Evolutionary conservation across 805 yeast genomes (phyloP).

Genomic region (Candida nanaspora): DNA sequence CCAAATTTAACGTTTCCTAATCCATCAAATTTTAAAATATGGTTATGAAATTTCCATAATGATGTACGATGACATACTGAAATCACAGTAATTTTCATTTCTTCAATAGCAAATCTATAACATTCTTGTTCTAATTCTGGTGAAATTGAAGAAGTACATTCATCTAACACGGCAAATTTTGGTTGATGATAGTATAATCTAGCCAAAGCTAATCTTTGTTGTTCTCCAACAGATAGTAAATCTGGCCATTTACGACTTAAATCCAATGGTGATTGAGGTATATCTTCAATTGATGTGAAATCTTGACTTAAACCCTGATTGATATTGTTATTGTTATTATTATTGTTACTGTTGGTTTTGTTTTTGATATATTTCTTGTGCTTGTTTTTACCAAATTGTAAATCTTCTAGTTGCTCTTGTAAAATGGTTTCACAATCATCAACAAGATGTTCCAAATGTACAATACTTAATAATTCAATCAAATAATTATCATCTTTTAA

Average conservation of each 20-base stretch:
- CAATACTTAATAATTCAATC: conserved; percentile 43
- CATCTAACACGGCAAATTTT: conserved; percentile 89
- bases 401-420: conserved; percentile 1
- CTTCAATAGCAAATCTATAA: conserved; percentile 71
- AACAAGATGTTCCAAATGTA: conserved; percentile 54
- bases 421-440: conserved; percentile 27
- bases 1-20: conserved; percentile 42
- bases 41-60: conserved; percentile 85
- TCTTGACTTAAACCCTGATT: too few species aligned
- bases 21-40: conserved; percentile 81
- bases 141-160: conserved; percentile 91
- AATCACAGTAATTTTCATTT: conserved; percentile 69
- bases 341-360: too few species aligned
- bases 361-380: not conserved
- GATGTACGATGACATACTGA: conserved; percentile 93
- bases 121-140: conserved; percentile 86
- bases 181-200: conserved; percentile 87
- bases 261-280: conserved; percentile 46
- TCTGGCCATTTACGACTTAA: conserved; percentile 78
- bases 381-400: not conserved
- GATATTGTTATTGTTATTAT: too few species aligned
- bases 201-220: conserved; percentile 90
- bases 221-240: conserved; percentile 83
- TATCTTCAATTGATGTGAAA: conserved; percentile 3
- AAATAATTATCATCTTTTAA: conserved; percentile 42